These are phyloP conservation scores for Amoebophrya sp. DNA, from an alignment of 169 alveolate genomes.

Conservation along the genomic window DNA sequence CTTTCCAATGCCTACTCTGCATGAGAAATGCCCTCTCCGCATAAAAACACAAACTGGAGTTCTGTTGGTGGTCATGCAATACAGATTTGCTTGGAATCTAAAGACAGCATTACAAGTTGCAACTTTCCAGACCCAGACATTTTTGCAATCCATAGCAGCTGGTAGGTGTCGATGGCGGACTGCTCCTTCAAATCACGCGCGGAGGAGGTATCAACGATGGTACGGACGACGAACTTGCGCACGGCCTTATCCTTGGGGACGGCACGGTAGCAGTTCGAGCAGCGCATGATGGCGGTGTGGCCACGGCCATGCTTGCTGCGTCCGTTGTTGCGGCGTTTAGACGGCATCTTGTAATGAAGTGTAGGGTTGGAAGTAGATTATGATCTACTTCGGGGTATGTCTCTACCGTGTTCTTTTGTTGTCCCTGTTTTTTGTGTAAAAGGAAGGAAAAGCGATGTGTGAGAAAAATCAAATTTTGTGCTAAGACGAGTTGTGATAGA, in stretches of 20 bases:
- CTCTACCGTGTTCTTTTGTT: too few species aligned
- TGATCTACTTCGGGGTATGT: too few species aligned
- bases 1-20: too few species aligned
- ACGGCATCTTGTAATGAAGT: constrained; percentile 89
- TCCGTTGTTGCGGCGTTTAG: constrained; percentile 98
- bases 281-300: constrained; percentile 90
- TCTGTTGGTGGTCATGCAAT: too few species aligned
- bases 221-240: constrained; percentile 94
- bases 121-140: not conserved
- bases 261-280: constrained; percentile 98
- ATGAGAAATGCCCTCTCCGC: too few species aligned
- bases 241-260: constrained; percentile 98
- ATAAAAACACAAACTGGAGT: not conserved
- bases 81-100: too few species aligned
- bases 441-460: too few species aligned
- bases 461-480: too few species aligned
- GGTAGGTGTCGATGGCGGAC: constrained; percentile 65
- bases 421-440: too few species aligned
- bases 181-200: constrained; percentile 95
- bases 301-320: constrained; percentile 98
- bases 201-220: constrained; percentile 97
- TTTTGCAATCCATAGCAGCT: not conserved
- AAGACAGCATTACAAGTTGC: too few species aligned
- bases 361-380: too few species aligned
- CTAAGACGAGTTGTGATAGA: too few species aligned